phyloP scores from a whole-genome alignment of 1,139 yeast genomes.

The Suhomyces chickasaworum region DNA sequence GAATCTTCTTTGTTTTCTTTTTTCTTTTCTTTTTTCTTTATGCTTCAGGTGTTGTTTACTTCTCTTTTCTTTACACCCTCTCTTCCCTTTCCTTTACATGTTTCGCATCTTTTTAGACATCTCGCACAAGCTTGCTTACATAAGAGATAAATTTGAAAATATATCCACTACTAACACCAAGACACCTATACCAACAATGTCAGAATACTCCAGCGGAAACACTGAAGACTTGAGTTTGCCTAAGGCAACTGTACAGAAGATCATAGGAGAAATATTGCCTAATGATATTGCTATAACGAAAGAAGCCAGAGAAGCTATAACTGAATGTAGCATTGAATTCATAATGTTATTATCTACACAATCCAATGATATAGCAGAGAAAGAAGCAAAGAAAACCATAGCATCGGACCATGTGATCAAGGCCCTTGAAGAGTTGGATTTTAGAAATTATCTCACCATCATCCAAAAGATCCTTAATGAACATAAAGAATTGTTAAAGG shows the following conservation, averaged over 20 bases:
- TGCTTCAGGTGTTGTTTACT: too few species aligned
- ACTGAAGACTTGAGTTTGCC: conserved; percentile 51
- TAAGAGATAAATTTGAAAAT: conserved; percentile 1
- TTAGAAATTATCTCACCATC: conserved; percentile 79
- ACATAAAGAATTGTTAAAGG: conserved; percentile 83
- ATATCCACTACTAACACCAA: not conserved
- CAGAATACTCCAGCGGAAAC: conserved; percentile 39
- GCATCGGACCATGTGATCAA: conserved; percentile 95
- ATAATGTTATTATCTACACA: conserved; percentile 93
- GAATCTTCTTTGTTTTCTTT: too few species aligned
- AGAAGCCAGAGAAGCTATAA: conserved; percentile 93
- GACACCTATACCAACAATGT: conserved; percentile 30
- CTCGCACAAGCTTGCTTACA: conserved; percentile 5
- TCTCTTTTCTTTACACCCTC: too few species aligned
- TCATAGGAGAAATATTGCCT: conserved; percentile 86
- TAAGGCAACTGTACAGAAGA: conserved; percentile 92
- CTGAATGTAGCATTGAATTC: conserved; percentile 94
- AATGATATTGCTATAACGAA: conserved; percentile 83
- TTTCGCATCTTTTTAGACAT: not conserved
- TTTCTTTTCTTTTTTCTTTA: not conserved
- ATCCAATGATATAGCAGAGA: conserved; percentile 94
- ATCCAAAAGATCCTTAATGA: conserved; percentile 80
- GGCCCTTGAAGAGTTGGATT: conserved; percentile 87
- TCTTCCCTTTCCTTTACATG: not conserved
- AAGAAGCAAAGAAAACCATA: conserved; percentile 93